A percentile compares a stretch with the other conserved stretches of the same genome.
phyloP scores from a whole-genome alignment of 192 early-diverging fungal species.

The Coemansia furcata region DNA sequence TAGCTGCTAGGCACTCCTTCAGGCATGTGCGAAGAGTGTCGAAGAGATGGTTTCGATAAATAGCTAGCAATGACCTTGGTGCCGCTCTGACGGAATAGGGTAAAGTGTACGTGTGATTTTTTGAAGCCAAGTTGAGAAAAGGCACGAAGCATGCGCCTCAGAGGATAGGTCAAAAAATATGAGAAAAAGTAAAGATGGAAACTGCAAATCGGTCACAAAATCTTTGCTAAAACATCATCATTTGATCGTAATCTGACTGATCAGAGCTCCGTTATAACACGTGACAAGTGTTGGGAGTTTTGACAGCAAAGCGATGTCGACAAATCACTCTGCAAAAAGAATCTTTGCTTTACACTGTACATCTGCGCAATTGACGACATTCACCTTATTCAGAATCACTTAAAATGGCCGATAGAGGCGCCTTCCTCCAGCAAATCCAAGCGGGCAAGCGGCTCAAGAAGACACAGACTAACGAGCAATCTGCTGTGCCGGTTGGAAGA shows the following conservation, averaged over 20 bases:
- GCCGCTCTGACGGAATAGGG: background rate
- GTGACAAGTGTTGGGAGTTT: too few species aligned
- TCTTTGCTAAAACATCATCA: too few species aligned
- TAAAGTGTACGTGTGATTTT: background rate
- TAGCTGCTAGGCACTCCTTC: background rate
- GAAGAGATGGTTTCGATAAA: background rate
- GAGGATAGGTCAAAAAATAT: background rate
- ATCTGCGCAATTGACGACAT: background rate
- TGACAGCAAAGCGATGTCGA: too few species aligned
- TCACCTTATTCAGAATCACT: background rate
- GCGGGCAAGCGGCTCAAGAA: constrained; percentile 66
- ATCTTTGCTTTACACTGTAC: background rate
- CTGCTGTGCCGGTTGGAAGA: constrained; percentile 50
- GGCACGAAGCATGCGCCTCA: background rate
- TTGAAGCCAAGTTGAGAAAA: background rate
- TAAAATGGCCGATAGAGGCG: constrained; percentile 51
- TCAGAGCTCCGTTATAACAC: too few species aligned
- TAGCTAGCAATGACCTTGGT: background rate
- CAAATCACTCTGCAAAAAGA: background rate
- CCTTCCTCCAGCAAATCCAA: constrained; percentile 72
- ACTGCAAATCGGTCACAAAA: background rate
- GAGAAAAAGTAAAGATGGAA: background rate
- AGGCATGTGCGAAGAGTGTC: background rate
- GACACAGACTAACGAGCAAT: constrained; percentile 70
- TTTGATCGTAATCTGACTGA: too few species aligned